A percentile compares a stretch with the other conserved stretches of the same genome.
phyloP scores from a whole-genome alignment of 768 basidiomycete genomes.

The Leccinum incarnatum region DNA sequence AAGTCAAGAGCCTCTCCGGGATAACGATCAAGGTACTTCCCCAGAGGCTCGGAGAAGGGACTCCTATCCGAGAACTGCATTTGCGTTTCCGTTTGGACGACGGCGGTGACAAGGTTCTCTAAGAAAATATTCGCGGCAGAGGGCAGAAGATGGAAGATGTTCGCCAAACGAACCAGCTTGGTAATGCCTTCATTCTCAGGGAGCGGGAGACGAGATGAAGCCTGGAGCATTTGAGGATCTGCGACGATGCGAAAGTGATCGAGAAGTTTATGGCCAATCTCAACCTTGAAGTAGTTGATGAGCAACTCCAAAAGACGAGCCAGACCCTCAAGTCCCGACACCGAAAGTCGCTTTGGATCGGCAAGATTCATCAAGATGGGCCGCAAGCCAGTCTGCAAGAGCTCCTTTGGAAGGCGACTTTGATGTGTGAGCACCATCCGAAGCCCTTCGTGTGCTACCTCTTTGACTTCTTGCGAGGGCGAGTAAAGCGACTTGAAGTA shows the following conservation, averaged over 20 bases:
- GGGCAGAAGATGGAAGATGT: conserved; percentile 96
- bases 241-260: conserved; percentile 95
- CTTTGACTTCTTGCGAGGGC: conserved; percentile 84
- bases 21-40: conserved; percentile 89
- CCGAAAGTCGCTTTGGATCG: conserved; percentile 90
- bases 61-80: conserved; percentile 88
- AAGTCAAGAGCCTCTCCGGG: conserved; percentile 81
- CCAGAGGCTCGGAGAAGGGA: conserved; percentile 91
- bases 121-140: conserved; percentile 92
- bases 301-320: conserved; percentile 90
- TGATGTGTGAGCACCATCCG: conserved; percentile 87
- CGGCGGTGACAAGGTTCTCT: conserved; percentile 77
- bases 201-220: conserved; percentile 75
- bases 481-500: conserved; percentile 99
- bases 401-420: conserved; percentile 88
- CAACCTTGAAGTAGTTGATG: conserved; percentile 99
- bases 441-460: conserved; percentile 92
- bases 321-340: conserved; percentile 88
- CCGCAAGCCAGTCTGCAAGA: conserved; percentile 90
- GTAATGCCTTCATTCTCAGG: conserved; percentile 89
- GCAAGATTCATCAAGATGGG: conserved; percentile 98
- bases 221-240: conserved; percentile 79
- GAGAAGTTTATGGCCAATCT: conserved; percentile 95
- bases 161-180: conserved; percentile 91
- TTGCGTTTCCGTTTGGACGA: conserved; percentile 89